Conservation (phyloP, 176 grass and related monocot species). For the Alopecurus myosuroides region DNA sequence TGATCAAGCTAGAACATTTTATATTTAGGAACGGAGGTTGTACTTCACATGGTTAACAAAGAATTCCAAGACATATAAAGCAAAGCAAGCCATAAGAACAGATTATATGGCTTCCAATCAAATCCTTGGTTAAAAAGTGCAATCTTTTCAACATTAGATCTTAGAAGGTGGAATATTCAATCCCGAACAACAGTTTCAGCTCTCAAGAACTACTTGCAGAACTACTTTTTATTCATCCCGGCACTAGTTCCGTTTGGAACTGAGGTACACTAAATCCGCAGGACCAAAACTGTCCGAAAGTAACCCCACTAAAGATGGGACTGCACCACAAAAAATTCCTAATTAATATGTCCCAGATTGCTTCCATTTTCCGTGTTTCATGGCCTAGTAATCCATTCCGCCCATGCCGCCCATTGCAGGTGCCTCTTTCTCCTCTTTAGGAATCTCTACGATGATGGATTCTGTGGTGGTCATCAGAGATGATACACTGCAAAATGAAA, state of each 20-base stretch:
- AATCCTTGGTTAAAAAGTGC: background rate
- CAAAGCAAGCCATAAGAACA: no score
- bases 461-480: conserved; percentile 97
- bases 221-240: background rate
- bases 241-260: conserved; percentile 16
- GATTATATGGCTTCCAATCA: no score
- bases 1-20: no score
- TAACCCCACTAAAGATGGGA: conserved; percentile 37
- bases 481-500: conserved; percentile 53
- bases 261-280: conserved; percentile 17
- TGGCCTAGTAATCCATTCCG: conserved; percentile 81
- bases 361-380: conserved; percentile 12
- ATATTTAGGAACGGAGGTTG: no score
- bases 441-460: conserved; percentile 77
- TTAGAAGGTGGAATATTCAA: conserved; percentile 21
- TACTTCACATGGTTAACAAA: no score
- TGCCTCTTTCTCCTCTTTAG: conserved; percentile 74
- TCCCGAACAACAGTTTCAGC: conserved; percentile 9
- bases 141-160: background rate
- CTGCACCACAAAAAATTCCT: conserved; percentile 36
- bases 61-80: no score
- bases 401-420: conserved; percentile 80
- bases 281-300: conserved; percentile 39
- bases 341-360: conserved; percentile 22
- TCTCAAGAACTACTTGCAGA: background rate